Evolutionary conservation across 495 filamentous ascomycete species (phyloP), one percentile per base, ranked within the genome.

Genomic region (Trichoderma virens): DNA sequence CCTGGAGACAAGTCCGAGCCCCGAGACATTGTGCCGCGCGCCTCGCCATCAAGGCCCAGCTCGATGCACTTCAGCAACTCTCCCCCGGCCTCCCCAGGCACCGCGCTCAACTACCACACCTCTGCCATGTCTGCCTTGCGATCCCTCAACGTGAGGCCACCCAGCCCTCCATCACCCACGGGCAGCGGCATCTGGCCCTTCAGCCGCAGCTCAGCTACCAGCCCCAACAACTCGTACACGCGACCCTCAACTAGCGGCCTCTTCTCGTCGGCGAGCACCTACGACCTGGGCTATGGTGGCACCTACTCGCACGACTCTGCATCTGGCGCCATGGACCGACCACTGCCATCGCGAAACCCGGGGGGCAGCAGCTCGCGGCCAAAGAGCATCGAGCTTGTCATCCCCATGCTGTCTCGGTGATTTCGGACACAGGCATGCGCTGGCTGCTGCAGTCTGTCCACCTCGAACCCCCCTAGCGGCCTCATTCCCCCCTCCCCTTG

Each of bases 341-440:
- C 79, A 9, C 68, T 82, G 25, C 79, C 79, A 0, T 67, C 70
- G 18, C 76, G 79, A 54, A 72, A 72, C 51, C 78, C 79, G 1
- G 71, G 73, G 7, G 68, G 71, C 41, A 78, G 81, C 71, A 27
- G 23, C 39, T 79, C 78, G 62, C 72, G 79, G 43, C 78, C 79
- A 3, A 82, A 81, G 70, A 79, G 77, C 68, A 79, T 82, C 67
- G 78, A 81, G 68, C 71, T 82, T 30, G 77, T 82, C 34, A 81
- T 78, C 32, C 79, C 79, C 35, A 77, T 82, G 72, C 64, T 79
- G 62, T 76, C 76, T 30, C 74, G 77, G 63, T 80, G 72, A 70
- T 38, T 34, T 34, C 20, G n/a, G 59, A 61, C 18, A 31, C 31
- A 61, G 30, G 9, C 20, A 60, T 39, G 51, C 28, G 51, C 13